phyloP scores from a whole-genome alignment of 2,329 filamentous ascomycete genomes.

The Diaporthe capsici region DNA sequence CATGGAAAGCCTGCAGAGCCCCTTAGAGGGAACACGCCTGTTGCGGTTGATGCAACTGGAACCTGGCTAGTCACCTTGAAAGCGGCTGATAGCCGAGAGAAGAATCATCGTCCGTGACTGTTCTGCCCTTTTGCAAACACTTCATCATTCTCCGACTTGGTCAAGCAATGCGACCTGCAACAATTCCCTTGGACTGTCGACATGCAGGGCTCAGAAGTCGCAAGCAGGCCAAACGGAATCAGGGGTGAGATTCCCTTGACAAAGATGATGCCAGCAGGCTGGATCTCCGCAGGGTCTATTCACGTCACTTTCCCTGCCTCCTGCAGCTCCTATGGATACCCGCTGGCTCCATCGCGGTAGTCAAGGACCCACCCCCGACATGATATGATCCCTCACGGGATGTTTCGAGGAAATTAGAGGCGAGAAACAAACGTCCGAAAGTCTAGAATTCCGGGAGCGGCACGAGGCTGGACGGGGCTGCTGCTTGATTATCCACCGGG shows the following conservation, averaged over 20 bases:
- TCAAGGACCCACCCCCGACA: conserved; percentile 32
- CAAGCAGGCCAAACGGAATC: neutral
- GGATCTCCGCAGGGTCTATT: conserved; percentile 14
- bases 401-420: conserved; percentile 42
- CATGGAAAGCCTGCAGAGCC: neutral
- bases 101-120: neutral
- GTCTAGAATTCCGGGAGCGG: conserved; percentile 15
- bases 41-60: neutral
- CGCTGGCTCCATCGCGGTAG: conserved; percentile 22
- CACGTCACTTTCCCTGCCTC: conserved; percentile 14
- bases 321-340: conserved; percentile 17
- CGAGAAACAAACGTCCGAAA: neutral
- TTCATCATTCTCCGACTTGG: neutral
- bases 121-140: neutral
- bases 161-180: neutral
- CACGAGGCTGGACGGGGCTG: neutral
- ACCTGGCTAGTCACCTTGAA: neutral
- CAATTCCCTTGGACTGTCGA: neutral
- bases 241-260: neutral
- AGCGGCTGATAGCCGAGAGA: neutral
- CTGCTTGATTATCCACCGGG: neutral
- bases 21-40: too few species aligned
- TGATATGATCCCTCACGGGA: conserved; percentile 24
- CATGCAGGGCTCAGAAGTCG: neutral
- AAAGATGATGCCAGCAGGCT: conserved; percentile 13